Conservation (phyloP, 495 filamentous ascomycete species). For the Lophiostoma macrostomum region DNA sequence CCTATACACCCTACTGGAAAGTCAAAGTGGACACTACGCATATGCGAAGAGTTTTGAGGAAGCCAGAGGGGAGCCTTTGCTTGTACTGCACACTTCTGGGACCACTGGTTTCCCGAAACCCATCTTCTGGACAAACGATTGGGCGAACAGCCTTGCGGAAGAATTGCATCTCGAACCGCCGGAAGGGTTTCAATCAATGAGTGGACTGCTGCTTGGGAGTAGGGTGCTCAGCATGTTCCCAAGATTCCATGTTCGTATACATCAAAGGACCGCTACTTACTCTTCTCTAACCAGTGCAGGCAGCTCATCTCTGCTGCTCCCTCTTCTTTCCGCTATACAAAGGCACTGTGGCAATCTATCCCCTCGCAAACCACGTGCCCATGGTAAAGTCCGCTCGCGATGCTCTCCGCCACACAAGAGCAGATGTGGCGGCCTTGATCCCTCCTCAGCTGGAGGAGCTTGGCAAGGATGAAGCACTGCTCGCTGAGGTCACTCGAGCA, state of each 20-base stretch:
- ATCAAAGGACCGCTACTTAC: not conserved
- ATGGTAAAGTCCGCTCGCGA: not conserved
- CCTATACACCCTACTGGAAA: not conserved
- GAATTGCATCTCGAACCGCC: not conserved
- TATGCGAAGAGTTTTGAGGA: slow-evolving; percentile 34
- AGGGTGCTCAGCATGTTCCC: not conserved
- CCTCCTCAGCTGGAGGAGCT: not conserved
- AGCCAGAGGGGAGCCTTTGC: slow-evolving; percentile 30
- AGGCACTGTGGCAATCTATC: slow-evolving; percentile 3
- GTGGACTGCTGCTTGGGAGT: not conserved
- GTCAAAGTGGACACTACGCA: slow-evolving; percentile 1
- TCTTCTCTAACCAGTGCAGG: not conserved
- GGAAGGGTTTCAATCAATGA: not conserved
- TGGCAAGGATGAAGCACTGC: not conserved
- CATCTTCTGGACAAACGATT: slow-evolving; percentile 17
- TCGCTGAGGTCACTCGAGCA: not conserved
- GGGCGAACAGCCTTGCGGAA: slow-evolving; percentile 5
- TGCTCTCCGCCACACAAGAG: not conserved
- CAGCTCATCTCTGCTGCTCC: not conserved
- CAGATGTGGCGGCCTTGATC: not conserved
- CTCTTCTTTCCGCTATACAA: not conserved
- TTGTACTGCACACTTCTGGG: slow-evolving; percentile 39
- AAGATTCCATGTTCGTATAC: not conserved
- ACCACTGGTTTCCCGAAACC: slow-evolving; percentile 38
- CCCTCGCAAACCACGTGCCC: not conserved